phyloP scores from a whole-genome alignment of 257 asterid species.

The Nicotiana tabacum region DNA sequence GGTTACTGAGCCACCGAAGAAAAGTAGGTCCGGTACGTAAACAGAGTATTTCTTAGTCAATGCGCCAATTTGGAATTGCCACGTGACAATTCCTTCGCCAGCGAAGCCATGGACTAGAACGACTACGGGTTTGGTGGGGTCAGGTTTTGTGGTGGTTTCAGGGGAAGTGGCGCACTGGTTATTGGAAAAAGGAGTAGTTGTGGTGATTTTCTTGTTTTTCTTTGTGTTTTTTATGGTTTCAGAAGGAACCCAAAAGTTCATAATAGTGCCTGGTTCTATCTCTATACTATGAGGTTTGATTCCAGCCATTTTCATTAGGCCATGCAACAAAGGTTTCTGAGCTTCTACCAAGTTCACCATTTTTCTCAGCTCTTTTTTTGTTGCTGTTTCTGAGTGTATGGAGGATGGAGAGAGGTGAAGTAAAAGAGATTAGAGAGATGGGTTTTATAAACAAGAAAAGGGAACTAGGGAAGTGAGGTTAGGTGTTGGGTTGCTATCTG shows the following conservation, averaged over 20 bases:
- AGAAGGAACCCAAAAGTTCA: slow-evolving; percentile 67
- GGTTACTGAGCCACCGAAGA: slow-evolving; percentile 76
- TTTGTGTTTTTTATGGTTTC: slow-evolving; percentile 42
- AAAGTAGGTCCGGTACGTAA: slow-evolving; percentile 79
- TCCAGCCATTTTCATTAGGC: slow-evolving; percentile 72
- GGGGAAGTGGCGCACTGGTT: background rate
- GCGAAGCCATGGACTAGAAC: slow-evolving; percentile 78
- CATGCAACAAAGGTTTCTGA: slow-evolving; percentile 53
- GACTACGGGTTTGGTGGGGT: slow-evolving; percentile 48
- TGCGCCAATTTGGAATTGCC: slow-evolving; percentile 81
- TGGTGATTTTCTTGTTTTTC: slow-evolving; percentile 21
- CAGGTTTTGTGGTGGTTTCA: slow-evolving; percentile 18
- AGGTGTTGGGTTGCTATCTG: slow-evolving; percentile 39
- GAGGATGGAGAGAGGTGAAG: background rate
- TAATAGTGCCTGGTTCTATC: slow-evolving; percentile 47
- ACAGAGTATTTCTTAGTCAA: slow-evolving; percentile 63
- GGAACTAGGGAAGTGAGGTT: slow-evolving; percentile 10
- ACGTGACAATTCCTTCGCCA: slow-evolving; percentile 73
- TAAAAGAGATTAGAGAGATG: background rate
- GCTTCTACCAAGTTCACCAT: slow-evolving; percentile 79
- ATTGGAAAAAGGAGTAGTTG: background rate
- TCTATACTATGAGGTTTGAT: slow-evolving; percentile 45
- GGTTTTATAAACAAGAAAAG: background rate
- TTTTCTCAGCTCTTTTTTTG: background rate
- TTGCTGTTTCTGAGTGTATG: background rate